These are phyloP conservation scores for Neurospora hispaniola DNA, from an alignment of 495 filamentous ascomycete species.

Conservation along the genomic window DNA sequence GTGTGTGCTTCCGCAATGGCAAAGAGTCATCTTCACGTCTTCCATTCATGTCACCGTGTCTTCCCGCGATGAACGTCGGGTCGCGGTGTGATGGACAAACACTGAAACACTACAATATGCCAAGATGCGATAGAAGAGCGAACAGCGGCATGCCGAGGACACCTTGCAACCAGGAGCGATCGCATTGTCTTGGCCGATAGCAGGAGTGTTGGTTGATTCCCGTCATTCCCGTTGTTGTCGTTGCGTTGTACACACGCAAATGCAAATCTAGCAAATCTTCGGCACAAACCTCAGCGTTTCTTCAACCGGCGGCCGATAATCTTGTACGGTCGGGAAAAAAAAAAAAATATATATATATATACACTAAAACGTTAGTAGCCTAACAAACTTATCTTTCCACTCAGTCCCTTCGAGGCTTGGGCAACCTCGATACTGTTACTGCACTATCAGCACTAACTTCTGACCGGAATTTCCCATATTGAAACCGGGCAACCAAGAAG, in stretches of 20 bases:
- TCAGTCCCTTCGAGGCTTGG: not conserved
- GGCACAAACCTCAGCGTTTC: not conserved
- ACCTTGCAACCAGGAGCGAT: not conserved
- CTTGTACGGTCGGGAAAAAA: not conserved
- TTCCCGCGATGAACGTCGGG: not conserved
- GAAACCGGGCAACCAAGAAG: not conserved
- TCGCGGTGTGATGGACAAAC: not conserved
- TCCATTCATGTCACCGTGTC: not conserved
- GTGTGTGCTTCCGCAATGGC: too few species aligned
- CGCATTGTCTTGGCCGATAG: not conserved
- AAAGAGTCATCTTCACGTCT: not conserved
- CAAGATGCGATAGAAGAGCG: not conserved
- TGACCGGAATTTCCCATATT: not conserved
- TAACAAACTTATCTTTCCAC: not conserved
- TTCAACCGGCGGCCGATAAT: not conserved
- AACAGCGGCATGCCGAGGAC: not conserved
- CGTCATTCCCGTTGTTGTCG: not conserved
- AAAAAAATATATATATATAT: too few species aligned
- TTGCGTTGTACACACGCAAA: not conserved
- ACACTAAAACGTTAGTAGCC: not conserved
- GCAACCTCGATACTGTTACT: not conserved
- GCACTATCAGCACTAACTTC: not conserved
- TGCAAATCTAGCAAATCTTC: not conserved
- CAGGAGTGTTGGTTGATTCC: not conserved
- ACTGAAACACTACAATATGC: not conserved